Conservation (phyloP, 2,329 filamentous ascomycete species). For the Catunica adiposa region DNA sequence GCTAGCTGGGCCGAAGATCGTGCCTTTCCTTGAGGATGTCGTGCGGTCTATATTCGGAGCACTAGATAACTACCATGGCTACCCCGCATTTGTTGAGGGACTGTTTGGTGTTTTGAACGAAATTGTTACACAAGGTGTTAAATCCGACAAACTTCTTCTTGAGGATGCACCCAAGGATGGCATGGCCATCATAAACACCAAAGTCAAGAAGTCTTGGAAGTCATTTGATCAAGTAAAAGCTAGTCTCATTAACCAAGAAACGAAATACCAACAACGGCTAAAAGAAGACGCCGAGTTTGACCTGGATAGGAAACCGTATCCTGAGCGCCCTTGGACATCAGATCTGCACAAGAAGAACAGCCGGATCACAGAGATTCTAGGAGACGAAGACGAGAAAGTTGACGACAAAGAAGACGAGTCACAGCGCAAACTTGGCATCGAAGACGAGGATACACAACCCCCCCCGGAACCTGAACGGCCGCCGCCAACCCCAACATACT, state of each 20-base stretch:
- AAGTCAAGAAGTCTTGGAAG: conserved; percentile 19
- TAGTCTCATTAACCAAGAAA: conserved; percentile 43
- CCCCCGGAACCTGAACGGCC: conserved; percentile 32
- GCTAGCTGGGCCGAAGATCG: conserved; percentile 61
- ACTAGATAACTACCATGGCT: conserved; percentile 89
- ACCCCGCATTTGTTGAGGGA: conserved; percentile 67
- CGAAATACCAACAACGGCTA: conserved; percentile 21
- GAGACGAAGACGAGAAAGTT: conserved; percentile 16
- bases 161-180: conserved; percentile 22
- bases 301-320: conserved; percentile 19
- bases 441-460: conserved; percentile 21
- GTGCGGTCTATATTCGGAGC: conserved; percentile 82
- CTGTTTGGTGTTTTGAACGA: conserved; percentile 71
- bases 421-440: conserved; percentile 15
- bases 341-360: conserved; percentile 5
- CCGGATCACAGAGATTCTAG: conserved; percentile 13
- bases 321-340: conserved; percentile 22
- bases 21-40: conserved; percentile 84
- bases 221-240: conserved; percentile 32
- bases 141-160: conserved; percentile 33
- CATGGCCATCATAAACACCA: conserved; percentile 28
- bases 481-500: conserved; percentile 62
- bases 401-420: conserved; percentile 15
- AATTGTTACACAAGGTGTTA: conserved; percentile 67
- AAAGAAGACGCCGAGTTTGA: conserved; percentile 24